These are phyloP conservation scores for Lasiodiplodia sp. DNA, from an alignment of 2,329 filamentous ascomycete genomes.

Conservation along the genomic window DNA sequence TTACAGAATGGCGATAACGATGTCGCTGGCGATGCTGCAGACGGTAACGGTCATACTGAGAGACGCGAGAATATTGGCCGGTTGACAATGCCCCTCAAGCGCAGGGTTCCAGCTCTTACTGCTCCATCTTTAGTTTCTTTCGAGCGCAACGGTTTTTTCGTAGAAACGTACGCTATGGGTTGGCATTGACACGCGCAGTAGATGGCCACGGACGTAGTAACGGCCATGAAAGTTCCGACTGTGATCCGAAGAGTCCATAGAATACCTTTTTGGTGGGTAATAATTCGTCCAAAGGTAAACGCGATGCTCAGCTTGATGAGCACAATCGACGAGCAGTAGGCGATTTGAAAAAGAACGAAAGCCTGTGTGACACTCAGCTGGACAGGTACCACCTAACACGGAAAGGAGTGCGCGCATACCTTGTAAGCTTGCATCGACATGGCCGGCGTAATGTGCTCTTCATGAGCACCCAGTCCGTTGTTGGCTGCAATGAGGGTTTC, in stretches of 20 bases:
- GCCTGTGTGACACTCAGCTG: not conserved
- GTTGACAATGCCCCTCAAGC: not conserved
- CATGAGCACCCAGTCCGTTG: not conserved
- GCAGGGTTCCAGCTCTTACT: not conserved
- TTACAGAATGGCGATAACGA: not conserved
- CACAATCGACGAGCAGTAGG: not conserved
- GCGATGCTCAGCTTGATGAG: not conserved
- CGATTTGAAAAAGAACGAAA: not conserved
- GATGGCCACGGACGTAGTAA: not conserved
- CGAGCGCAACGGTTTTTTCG: not conserved
- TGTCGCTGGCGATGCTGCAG: not conserved
- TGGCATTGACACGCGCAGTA: not conserved
- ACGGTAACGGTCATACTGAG: conserved; percentile 6
- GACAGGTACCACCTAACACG: not conserved
- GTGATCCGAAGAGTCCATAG: not conserved
- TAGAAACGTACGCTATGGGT: not conserved
- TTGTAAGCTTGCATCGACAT: not conserved
- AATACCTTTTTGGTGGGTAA: not conserved
- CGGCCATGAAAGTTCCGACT: not conserved
- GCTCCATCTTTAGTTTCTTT: not conserved
- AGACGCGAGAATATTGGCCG: not conserved
- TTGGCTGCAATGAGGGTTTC: not conserved
- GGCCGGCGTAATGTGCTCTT: not conserved
- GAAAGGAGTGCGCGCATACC: not conserved
- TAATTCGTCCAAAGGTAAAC: not conserved